Evolutionary conservation across 495 filamentous ascomycete genomes (phyloP), one percentile per base, ranked within the genome.

Genomic region (Polyplosphaeria fusca): DNA sequence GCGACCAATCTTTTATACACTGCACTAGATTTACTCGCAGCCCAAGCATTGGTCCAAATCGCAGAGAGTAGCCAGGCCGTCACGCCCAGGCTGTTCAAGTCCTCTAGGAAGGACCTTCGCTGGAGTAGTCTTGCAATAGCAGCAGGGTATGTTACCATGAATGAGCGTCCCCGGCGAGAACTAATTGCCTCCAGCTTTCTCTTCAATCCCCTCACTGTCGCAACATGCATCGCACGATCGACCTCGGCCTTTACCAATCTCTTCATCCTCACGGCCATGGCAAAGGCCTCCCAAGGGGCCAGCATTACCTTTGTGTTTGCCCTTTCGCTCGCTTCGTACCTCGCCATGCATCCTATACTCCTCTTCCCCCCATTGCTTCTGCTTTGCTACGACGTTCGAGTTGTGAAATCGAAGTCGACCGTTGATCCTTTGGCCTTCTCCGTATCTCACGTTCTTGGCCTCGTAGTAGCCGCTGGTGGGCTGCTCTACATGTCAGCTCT

Each of bases 131-230:
- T 85, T 52, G 80, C 85, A 1, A 78, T 96, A 48, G 92, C 84
- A 25, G 91, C 93, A 43, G 82, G 84, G 85, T 95, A 79, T 59
- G 18, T 28, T n/a, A 32, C 37, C 20, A 41, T 47, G 32, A 5
- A 32, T 47, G 55, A 11, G 39, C 9, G 39, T 20, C 5, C 39
- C 19, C 7, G 14, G 7, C 30, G 30, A 35, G 39, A 11, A 19
- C 72, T 37, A 70, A 62, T 22, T 22, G 22, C 14, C 2, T 12
- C 11, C 47, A 91, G 88, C 68, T 95, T 89, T 64, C 79, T 98
- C 9, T 91, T 98, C 73, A 96, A 94, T 71, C 93, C 93, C 1
- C 94, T 96, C 68, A 95, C 92, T 1, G 83, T 97, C 59, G 85
- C 89, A 45, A 91, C 90, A 20, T 96, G 91, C 70, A 78, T 98